Conservation (phyloP, 805 yeast species). For the Candida manassasensis region DNA sequence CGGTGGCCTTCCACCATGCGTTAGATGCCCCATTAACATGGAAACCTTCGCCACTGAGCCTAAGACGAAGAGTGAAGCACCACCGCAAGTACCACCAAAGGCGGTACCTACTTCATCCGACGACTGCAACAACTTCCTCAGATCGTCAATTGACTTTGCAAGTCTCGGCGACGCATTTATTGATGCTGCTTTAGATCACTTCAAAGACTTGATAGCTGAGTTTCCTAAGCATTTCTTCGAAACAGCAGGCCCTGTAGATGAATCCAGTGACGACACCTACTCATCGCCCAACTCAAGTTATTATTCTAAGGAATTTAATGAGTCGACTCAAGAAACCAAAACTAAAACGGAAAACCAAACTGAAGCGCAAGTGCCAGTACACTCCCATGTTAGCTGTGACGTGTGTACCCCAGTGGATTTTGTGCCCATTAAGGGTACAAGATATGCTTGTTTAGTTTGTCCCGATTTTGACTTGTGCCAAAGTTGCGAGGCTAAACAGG, state of each 20-base stretch:
- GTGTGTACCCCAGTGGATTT: slow-evolving; percentile 26
- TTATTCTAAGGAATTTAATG: too few species aligned
- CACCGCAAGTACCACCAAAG: too few species aligned
- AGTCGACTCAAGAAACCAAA: not conserved
- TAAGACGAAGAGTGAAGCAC: not conserved
- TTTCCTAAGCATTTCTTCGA: slow-evolving; percentile 1
- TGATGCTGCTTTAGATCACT: slow-evolving; percentile 26
- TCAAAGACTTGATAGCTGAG: slow-evolving; percentile 14
- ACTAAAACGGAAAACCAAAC: not conserved
- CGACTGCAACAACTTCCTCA: not conserved
- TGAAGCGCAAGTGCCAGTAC: slow-evolving; percentile 11
- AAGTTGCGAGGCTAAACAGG: slow-evolving; percentile 20
- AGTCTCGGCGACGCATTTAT: slow-evolving; percentile 21
- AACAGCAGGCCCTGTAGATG: slow-evolving; percentile 5
- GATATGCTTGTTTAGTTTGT: slow-evolving; percentile 52
- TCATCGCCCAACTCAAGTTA: not conserved
- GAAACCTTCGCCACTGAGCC: not conserved
- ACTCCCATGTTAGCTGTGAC: slow-evolving; percentile 29
- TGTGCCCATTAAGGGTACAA: slow-evolving; percentile 39
- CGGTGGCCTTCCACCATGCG: too few species aligned
- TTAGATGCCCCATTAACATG: too few species aligned
- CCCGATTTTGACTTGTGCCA: slow-evolving; percentile 51
- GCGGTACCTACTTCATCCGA: not conserved
- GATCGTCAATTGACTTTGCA: slow-evolving; percentile 15
- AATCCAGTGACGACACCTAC: slow-evolving; percentile 2